Evolutionary conservation across 768 basidiomycete species (phyloP), one percentile per base, ranked within the genome.

Genomic region (Strobilomyces dryophilus): DNA sequence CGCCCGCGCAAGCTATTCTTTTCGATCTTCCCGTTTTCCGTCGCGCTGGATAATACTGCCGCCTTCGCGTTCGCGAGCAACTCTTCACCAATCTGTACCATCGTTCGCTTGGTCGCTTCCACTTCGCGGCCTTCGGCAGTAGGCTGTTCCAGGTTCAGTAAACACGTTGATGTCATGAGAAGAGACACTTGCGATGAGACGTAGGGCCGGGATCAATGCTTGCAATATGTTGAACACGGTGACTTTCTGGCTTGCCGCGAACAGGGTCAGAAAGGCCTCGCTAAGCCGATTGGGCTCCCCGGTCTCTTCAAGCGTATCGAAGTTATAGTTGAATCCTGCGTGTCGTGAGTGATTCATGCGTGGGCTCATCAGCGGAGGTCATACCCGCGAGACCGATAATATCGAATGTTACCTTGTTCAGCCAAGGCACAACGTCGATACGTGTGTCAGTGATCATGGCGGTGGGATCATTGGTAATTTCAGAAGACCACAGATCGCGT

Each of bases 11-110:
- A 48, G 11, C 48, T 60, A 18, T 66, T 63, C 53, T 71, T 67
- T 69, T 73, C 64, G 10, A 72, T 70, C 39, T 62, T 66, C 8
- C 64, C 64, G 7, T 59, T 56, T 39, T 65, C 59, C 2, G 53
- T 61, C 11, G 60, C 62, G 24, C 55, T 29, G 14, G 55, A 54
- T 8, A 59, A 52, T 7, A 75, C 67, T 10, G 61, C 68, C 3
- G 66, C 65, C 56, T 84, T 84, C 59, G 81, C 85, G 8, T 79
- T 73, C 8, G 56, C 52, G 20, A 84, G 54, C 8, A 86, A 68
- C 32, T 79, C 68, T 15, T 61, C 61, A 7, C 81, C 84, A 44
- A 87, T 79, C 9, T 75, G 71, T 15, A 59, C 52, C 72, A 84
- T 83, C 0, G 73, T 78, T 1, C 52, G 58, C 31, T 69, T 66